Conservation (phyloP, 202 grass and related monocot genomes). For the Carex arenaria region DNA sequence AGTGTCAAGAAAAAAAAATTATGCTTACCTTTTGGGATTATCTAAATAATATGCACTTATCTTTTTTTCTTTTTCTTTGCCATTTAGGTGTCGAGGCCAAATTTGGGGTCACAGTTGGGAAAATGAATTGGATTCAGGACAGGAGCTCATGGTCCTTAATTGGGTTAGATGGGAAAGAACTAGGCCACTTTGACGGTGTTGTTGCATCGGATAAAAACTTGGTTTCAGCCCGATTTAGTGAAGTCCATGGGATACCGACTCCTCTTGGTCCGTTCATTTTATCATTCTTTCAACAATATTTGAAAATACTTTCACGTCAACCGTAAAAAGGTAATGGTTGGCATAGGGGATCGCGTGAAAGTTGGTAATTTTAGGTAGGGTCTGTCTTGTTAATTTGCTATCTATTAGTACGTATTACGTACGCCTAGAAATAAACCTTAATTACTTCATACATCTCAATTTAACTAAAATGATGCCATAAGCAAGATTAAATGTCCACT, state of each 20-base stretch:
- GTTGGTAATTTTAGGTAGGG: neutral
- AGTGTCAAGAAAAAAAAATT: neutral
- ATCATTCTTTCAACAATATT: neutral
- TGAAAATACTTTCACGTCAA: neutral
- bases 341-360: neutral
- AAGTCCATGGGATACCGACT: constrained; percentile 54
- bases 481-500: neutral
- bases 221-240: constrained; percentile 55
- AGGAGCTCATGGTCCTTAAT: constrained; percentile 64
- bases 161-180: constrained; percentile 74
- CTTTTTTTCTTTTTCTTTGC: constrained; percentile 17
- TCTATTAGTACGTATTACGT: neutral
- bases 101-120: constrained; percentile 82
- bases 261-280: constrained; percentile 60
- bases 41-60: neutral
- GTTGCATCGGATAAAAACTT: constrained; percentile 78
- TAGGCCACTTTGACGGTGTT: constrained; percentile 72
- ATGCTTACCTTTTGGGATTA: neutral
- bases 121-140: constrained; percentile 74
- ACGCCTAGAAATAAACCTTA: neutral
- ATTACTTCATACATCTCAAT: neutral
- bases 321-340: neutral
- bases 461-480: neutral
- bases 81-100: constrained; percentile 63
- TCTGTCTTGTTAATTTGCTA: neutral